These are phyloP conservation scores for Endocalyx cinctus DNA, from an alignment of 2,329 filamentous ascomycete species.

Conservation along the genomic window DNA sequence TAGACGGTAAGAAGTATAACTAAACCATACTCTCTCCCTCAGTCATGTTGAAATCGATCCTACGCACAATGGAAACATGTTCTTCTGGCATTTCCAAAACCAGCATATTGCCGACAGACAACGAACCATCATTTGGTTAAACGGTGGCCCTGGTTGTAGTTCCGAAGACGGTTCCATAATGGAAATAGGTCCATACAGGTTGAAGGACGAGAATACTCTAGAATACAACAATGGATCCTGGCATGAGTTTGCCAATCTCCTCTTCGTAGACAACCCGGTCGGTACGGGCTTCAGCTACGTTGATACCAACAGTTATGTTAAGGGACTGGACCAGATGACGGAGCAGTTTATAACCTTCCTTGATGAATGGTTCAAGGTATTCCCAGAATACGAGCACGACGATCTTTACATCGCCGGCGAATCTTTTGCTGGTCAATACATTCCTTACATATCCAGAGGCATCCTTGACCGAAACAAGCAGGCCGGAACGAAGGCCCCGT, in stretches of 20 bases:
- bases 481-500: slow-evolving; percentile 45
- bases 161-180: slow-evolving; percentile 96
- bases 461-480: slow-evolving; percentile 83
- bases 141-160: slow-evolving; percentile 94
- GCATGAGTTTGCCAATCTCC: slow-evolving; percentile 95
- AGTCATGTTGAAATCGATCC: slow-evolving; percentile 83
- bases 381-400: slow-evolving; percentile 86
- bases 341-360: slow-evolving; percentile 82
- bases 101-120: slow-evolving; percentile 89
- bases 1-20: slow-evolving; percentile 8
- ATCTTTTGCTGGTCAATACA: slow-evolving; percentile 94
- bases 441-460: slow-evolving; percentile 90
- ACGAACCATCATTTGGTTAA: slow-evolving; percentile 92
- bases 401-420: slow-evolving; percentile 97
- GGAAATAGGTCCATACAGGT: slow-evolving; percentile 88
- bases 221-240: slow-evolving; percentile 89
- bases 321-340: slow-evolving; percentile 85
- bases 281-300: slow-evolving; percentile 96
- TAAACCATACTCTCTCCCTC: not conserved
- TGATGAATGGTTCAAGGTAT: slow-evolving; percentile 85
- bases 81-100: slow-evolving; percentile 98
- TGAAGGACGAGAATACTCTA: slow-evolving; percentile 69
- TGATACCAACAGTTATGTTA: slow-evolving; percentile 79
- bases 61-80: slow-evolving; percentile 85
- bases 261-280: slow-evolving; percentile 96